phyloP scores from a whole-genome alignment of 768 basidiomycete species.

The Tricholoma sp. region DNA sequence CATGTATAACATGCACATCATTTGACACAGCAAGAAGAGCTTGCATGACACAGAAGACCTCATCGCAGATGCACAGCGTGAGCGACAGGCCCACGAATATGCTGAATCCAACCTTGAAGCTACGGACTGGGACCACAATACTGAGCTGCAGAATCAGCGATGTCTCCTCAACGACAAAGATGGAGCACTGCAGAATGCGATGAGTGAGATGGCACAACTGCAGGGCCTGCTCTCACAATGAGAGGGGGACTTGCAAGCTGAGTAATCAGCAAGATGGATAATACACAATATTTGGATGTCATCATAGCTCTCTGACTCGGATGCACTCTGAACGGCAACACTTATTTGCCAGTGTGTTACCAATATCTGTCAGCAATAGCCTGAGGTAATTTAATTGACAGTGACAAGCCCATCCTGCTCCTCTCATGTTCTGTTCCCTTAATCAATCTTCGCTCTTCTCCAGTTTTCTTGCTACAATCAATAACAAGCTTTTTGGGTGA shows the following conservation, averaged over 20 bases:
- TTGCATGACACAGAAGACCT: slow-evolving; percentile 70
- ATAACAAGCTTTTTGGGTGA: no score
- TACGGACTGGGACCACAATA: slow-evolving; percentile 61
- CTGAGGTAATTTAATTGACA: no score
- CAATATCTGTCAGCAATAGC: no score
- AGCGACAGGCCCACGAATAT: slow-evolving; percentile 50
- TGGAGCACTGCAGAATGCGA: slow-evolving; percentile 55
- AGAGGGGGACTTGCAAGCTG: slow-evolving; percentile 67
- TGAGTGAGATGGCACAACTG: slow-evolving; percentile 56
- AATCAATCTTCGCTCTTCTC: no score
- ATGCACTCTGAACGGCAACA: no score
- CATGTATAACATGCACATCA: slow-evolving; percentile 58
- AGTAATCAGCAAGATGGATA: no score
- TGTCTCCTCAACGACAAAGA: slow-evolving; percentile 69
- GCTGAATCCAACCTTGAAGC: slow-evolving; percentile 49
- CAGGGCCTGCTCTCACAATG: slow-evolving; percentile 65
- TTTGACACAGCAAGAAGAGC: slow-evolving; percentile 65
- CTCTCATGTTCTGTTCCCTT: no score
- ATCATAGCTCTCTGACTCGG: no score
- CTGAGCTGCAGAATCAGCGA: slow-evolving; percentile 51
- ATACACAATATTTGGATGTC: no score
- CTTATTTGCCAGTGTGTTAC: no score
- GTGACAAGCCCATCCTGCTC: no score
- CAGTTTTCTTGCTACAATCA: no score
- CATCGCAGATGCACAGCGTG: slow-evolving; percentile 52